phyloP scores from a whole-genome alignment of 169 alveolate genomes.

The Eimeria maxima region DNA sequence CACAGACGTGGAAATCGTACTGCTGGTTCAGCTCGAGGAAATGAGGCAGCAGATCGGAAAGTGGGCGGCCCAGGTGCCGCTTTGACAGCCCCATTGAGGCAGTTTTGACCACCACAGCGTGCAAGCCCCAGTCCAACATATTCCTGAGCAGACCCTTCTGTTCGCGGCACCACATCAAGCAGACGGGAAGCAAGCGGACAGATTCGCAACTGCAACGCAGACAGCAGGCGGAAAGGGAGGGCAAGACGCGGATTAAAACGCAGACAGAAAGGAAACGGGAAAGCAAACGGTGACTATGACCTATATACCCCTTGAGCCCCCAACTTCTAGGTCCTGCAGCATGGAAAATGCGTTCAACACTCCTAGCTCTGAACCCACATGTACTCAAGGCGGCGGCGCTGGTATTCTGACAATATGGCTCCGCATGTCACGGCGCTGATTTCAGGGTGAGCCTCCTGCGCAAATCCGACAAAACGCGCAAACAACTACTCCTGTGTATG shows the following conservation, averaged over 20 bases:
- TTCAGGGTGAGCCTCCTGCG: slow-evolving; percentile 87
- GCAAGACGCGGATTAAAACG: not conserved
- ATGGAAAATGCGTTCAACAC: not conserved
- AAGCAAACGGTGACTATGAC: not conserved
- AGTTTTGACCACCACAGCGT: slow-evolving; percentile 83
- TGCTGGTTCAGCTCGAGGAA: slow-evolving; percentile 85
- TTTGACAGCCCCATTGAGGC: slow-evolving; percentile 94
- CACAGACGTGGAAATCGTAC: slow-evolving; percentile 98
- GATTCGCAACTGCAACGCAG: slow-evolving; percentile 71
- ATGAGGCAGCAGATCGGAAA: slow-evolving; percentile 84
- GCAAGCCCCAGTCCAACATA: slow-evolving; percentile 78
- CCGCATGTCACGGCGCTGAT: slow-evolving; percentile 97
- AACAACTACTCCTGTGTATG: not conserved
- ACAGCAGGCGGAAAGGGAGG: not conserved
- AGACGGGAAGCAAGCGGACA: slow-evolving; percentile 54
- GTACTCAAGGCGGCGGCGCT: slow-evolving; percentile 97
- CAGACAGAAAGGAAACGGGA: not conserved
- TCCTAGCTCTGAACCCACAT: slow-evolving; percentile 90
- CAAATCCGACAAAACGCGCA: not conserved
- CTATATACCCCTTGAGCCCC: not conserved
- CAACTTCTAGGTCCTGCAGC: not conserved
- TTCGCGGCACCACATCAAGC: slow-evolving; percentile 71
- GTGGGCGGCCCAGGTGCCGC: slow-evolving; percentile 94
- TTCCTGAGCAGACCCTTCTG: slow-evolving; percentile 76
- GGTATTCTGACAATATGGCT: slow-evolving; percentile 98